Conservation (phyloP, 441 rosid species). For the Erodium texanum region DNA sequence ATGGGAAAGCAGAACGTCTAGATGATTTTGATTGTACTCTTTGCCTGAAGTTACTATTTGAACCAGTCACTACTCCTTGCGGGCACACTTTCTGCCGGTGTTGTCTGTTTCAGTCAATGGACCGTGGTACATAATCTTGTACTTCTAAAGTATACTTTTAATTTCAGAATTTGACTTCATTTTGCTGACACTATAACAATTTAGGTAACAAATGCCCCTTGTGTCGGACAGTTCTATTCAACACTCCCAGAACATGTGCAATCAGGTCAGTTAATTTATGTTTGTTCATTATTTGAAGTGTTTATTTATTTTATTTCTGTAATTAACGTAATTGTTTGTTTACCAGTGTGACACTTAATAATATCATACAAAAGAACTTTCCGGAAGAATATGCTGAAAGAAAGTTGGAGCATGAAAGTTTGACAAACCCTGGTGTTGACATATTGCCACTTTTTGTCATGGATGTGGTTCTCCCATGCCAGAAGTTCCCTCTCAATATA, state of each 20-base stretch:
- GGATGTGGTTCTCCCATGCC: constrained; percentile 89
- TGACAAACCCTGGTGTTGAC: constrained; percentile 68
- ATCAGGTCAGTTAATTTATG: constrained; percentile 46
- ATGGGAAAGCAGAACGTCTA: constrained; percentile 50
- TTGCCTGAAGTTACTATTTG: constrained; percentile 79
- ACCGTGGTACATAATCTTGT: constrained; percentile 49
- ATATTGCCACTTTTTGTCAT: constrained; percentile 81
- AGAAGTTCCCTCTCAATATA: constrained; percentile 77
- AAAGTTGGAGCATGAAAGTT: constrained; percentile 67
- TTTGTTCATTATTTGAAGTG: constrained; percentile 7
- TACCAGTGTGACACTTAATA: constrained; percentile 82
- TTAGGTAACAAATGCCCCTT: constrained; percentile 91
- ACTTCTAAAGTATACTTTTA: constrained; percentile 6
- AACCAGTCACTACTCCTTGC: constrained; percentile 88
- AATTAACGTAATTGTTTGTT: constrained; percentile 11
- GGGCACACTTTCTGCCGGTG: constrained; percentile 94
- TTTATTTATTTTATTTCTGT: background rate
- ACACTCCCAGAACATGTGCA: constrained; percentile 75
- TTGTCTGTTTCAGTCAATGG: constrained; percentile 90
- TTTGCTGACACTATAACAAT: constrained; percentile 23
- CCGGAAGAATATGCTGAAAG: constrained; percentile 88
- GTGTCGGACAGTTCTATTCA: constrained; percentile 80
- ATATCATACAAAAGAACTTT: constrained; percentile 75
- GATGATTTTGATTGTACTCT: constrained; percentile 93
- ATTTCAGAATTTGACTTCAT: constrained; percentile 8